phyloP scores from a whole-genome alignment of 352 stramenopile species.

The Phytophthora boehmeriae region DNA sequence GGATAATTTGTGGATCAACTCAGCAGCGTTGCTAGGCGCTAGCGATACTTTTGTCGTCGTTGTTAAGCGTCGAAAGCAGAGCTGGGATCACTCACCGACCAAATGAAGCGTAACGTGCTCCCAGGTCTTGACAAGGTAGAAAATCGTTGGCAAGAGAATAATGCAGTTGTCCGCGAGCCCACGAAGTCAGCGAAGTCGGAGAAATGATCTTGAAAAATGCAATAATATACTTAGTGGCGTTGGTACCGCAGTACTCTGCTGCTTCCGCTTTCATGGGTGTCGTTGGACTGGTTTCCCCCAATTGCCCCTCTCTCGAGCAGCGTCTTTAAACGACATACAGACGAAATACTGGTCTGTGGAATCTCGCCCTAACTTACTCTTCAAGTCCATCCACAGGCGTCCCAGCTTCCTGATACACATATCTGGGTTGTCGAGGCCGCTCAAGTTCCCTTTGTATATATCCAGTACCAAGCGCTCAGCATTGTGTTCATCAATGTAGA shows the following conservation, averaged over 20 bases:
- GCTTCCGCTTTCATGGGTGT: conserved; percentile 19
- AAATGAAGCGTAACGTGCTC: conserved; percentile 39
- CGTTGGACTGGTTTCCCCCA: conserved; percentile 18
- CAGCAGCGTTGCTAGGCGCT: too few relatives aligned
- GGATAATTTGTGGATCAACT: too few relatives aligned
- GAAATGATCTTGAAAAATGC: conserved; percentile 42
- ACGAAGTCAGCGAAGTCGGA: conserved; percentile 52
- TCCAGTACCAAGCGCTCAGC: conserved; percentile 42
- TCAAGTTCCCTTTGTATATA: conserved; percentile 28
- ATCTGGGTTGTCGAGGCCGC: conserved; percentile 17
- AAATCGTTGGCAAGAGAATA: conserved; percentile 26
- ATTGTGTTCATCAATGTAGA: conserved; percentile 48
- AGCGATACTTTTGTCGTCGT: too few relatives aligned
- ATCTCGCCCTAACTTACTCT: conserved; percentile 15
- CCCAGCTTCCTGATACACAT: conserved; percentile 16
- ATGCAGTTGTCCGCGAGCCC: conserved; percentile 37
- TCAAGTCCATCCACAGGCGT: conserved; percentile 16
- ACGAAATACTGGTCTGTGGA: conserved; percentile 16
- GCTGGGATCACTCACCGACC: conserved; percentile 34
- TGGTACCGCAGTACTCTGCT: conserved; percentile 38
- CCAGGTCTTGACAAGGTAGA: conserved; percentile 47
- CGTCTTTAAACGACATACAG: conserved; percentile 30
- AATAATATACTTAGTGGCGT: conserved; percentile 34
- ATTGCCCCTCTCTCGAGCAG: conserved; percentile 35
- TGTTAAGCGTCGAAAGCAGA: too few relatives aligned